phyloP scores from a whole-genome alignment of 345 rosid species.

The Salix dunnii region DNA sequence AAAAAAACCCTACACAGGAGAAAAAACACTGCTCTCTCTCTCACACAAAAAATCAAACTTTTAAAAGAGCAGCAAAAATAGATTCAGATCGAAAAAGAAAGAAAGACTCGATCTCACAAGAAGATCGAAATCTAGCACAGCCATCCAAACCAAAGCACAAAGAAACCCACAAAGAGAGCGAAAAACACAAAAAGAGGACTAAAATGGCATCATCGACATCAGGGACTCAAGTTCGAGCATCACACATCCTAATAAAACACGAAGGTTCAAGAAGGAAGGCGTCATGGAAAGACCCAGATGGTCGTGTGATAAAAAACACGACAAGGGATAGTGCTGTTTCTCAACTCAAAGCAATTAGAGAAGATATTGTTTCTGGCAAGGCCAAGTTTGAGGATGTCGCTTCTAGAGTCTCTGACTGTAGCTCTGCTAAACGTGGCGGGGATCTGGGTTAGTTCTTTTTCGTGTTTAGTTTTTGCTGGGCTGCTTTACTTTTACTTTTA shows the following conservation, averaged over 20 bases:
- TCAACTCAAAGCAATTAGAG: conserved; percentile 64
- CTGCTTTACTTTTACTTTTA: neutral
- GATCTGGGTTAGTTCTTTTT: conserved; percentile 62
- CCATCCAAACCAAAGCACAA: neutral
- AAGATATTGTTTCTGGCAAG: conserved; percentile 73
- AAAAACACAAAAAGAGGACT: conserved; percentile 11
- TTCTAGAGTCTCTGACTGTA: conserved; percentile 76
- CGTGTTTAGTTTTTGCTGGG: neutral
- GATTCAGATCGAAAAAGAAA: conserved; percentile 27
- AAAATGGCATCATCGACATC: conserved; percentile 21
- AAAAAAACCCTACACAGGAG: neutral
- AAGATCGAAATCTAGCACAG: conserved; percentile 6
- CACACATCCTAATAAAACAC: conserved; percentile 91
- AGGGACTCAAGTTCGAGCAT: conserved; percentile 57
- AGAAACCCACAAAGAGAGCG: conserved; percentile 6
- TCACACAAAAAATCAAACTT: neutral
- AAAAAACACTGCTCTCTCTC: neutral
- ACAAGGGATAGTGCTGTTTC: conserved; percentile 70
- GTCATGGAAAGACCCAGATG: conserved; percentile 98
- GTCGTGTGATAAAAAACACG: conserved; percentile 58
- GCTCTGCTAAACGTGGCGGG: conserved; percentile 97
- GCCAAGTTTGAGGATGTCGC: conserved; percentile 78
- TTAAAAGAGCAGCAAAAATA: conserved; percentile 9
- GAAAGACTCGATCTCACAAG: conserved; percentile 20
- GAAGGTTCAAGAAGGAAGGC: conserved; percentile 90